Evolutionary conservation across 768 basidiomycete genomes (phyloP).

Genomic region (Scleroderma bovista): DNA sequence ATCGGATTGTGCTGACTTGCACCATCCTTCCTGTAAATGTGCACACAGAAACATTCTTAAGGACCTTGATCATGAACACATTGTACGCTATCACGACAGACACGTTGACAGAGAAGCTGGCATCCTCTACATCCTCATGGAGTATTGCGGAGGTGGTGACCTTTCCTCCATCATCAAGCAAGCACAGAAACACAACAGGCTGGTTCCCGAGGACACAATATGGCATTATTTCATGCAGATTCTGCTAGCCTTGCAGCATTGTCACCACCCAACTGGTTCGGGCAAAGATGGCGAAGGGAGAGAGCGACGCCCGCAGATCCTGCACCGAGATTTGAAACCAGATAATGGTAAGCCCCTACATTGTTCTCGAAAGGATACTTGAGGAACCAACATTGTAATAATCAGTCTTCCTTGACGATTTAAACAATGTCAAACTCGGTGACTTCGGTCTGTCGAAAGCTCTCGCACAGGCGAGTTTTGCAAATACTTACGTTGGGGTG

Average conservation of each 20-base stretch:
- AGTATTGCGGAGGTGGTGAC: conserved; percentile 97
- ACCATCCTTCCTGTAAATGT: background rate
- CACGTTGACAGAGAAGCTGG: conserved; percentile 87
- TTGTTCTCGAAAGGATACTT: background rate
- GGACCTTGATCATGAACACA: conserved; percentile 91
- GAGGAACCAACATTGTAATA: background rate
- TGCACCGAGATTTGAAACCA: conserved; percentile 95
- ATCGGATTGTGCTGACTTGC: background rate
- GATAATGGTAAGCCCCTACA: conserved; percentile 74
- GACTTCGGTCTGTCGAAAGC: conserved; percentile 97
- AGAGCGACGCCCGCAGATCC: conserved; percentile 63
- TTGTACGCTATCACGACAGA: conserved; percentile 92
- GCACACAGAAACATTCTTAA: conserved; percentile 84
- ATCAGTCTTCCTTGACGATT: conserved; percentile 84
- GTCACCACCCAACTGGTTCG: conserved; percentile 69
- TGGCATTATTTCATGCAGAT: conserved; percentile 98
- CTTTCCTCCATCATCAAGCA: conserved; percentile 84
- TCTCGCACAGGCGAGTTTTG: conserved; percentile 80
- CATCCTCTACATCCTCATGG: conserved; percentile 97
- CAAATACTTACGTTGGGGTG: conserved; percentile 96
- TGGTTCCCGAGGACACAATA: conserved; percentile 86
- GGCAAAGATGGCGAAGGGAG: conserved; percentile 36
- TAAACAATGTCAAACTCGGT: conserved; percentile 86
- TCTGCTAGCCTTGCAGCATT: conserved; percentile 82
- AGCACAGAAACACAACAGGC: conserved; percentile 58